These are phyloP conservation scores for Xerocomellus dryophilus DNA, from an alignment of 768 basidiomycete species.

Conservation along the genomic window DNA sequence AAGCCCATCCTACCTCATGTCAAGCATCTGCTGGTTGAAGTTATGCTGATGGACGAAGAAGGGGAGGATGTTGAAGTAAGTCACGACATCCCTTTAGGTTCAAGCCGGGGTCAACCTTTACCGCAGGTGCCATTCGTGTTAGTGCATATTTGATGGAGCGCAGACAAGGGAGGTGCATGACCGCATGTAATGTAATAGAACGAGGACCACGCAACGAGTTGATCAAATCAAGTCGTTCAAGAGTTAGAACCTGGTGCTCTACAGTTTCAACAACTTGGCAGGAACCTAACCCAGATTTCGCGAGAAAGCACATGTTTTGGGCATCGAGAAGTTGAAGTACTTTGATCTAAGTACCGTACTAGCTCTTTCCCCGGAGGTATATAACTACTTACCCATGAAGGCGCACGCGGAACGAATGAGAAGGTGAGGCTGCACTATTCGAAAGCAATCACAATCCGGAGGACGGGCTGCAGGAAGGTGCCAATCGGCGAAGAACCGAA, in stretches of 20 bases:
- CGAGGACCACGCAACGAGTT: not conserved
- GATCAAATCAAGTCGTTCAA: not conserved
- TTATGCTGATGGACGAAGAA: conserved; percentile 90
- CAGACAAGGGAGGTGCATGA: not conserved
- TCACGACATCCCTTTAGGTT: not conserved
- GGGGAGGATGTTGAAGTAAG: conserved; percentile 93
- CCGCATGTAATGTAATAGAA: conserved; percentile 12
- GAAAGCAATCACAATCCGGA: conserved; percentile 22
- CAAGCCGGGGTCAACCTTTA: not conserved
- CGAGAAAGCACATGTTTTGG: conserved; percentile 1
- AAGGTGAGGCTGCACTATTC: conserved; percentile 23
- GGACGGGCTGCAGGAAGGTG: conserved; percentile 1
- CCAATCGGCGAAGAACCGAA: conserved; percentile 11
- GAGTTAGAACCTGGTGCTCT: not conserved
- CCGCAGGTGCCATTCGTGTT: conserved; percentile 79
- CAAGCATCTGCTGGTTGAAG: conserved; percentile 86
- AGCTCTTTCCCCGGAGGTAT: conserved; percentile 10
- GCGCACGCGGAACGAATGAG: conserved; percentile 22
- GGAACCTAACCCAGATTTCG: not conserved
- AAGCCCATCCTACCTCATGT: conserved; percentile 83
- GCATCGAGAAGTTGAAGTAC: conserved; percentile 15
- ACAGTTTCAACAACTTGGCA: not conserved
- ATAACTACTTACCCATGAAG: conserved; percentile 48
- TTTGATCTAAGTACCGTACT: conserved; percentile 18
- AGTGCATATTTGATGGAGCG: conserved; percentile 50